These are phyloP conservation scores for Wickerhamomyces sydowiorum DNA, from an alignment of 805 yeast genomes.

Conservation along the genomic window DNA sequence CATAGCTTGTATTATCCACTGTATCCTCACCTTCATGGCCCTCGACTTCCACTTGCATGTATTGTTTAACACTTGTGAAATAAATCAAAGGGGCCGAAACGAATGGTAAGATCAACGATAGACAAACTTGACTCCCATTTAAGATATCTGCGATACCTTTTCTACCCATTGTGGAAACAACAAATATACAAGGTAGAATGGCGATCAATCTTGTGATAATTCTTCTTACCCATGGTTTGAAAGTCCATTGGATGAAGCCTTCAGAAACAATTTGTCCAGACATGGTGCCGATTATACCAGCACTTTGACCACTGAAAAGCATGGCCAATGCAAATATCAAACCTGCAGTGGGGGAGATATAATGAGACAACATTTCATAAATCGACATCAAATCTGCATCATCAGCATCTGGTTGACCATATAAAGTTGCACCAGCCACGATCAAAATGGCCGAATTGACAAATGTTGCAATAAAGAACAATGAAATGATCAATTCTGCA, in stretches of 20 bases:
- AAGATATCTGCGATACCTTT: conserved; percentile 72
- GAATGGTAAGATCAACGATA: conserved; percentile 75
- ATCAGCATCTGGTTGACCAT: conserved; percentile 55
- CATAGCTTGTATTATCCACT: conserved; percentile 24
- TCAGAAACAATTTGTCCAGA: conserved; percentile 94
- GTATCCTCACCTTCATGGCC: conserved; percentile 5
- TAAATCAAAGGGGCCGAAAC: conserved; percentile 85
- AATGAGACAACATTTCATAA: conserved; percentile 60
- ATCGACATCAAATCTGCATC: conserved; percentile 82
- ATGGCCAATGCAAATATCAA: conserved; percentile 84
- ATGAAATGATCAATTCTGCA: conserved; percentile 74
- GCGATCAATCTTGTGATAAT: conserved; percentile 79
- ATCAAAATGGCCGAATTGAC: conserved; percentile 87
- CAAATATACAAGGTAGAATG: conserved; percentile 75
- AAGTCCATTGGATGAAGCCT: conserved; percentile 76
- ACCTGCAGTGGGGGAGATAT: conserved; percentile 83
- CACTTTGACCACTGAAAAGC: conserved; percentile 88
- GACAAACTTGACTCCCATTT: conserved; percentile 78
- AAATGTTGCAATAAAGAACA: conserved; percentile 85
- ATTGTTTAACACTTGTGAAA: conserved; percentile 64
- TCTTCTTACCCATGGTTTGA: conserved; percentile 78
- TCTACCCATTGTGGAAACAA: conserved; percentile 69
- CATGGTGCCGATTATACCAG: conserved; percentile 89
- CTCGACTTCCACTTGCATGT: conserved; percentile 51
- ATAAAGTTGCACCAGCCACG: conserved; percentile 86